Conservation (phyloP, 2,329 filamentous ascomycete species). For the Phialophora expanda region DNA sequence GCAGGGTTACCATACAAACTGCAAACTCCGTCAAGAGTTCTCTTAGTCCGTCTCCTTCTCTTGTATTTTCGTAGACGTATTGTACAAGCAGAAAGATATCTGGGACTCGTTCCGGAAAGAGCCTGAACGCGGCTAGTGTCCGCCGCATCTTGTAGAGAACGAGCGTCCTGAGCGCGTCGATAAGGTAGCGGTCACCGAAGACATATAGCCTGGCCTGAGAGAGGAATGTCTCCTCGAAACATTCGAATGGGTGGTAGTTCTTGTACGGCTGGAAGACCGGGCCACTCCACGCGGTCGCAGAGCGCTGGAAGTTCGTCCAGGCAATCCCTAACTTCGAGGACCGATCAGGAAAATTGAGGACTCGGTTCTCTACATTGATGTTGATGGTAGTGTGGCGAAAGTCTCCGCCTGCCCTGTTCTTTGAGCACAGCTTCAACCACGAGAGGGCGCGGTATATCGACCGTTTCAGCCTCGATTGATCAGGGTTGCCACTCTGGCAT, state of each 20-base stretch:
- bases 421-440: constrained; percentile 1
- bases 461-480: neutral
- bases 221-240: constrained; percentile 39
- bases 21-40: constrained; percentile 36
- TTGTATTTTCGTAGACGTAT: constrained; percentile 47
- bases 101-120: constrained; percentile 40
- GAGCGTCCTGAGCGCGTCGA: constrained; percentile 42
- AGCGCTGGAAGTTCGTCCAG: constrained; percentile 6
- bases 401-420: neutral
- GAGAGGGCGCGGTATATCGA: constrained; percentile 4
- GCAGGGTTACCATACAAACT: constrained; percentile 27
- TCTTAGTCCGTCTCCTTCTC: constrained; percentile 21
- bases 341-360: neutral
- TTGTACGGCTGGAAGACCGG: constrained; percentile 10
- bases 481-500: neutral
- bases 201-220: constrained; percentile 49
- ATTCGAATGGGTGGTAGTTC: constrained; percentile 9
- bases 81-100: constrained; percentile 44
- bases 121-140: constrained; percentile 42
- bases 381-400: neutral
- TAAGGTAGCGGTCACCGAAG: constrained; percentile 50
- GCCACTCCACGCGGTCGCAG: neutral
- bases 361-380: neutral
- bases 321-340: constrained; percentile 10
- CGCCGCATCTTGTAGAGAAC: constrained; percentile 44